These are phyloP conservation scores for Ophiostoma australiae DNA, from an alignment of 2,329 filamentous ascomycete species.

Conservation along the genomic window DNA sequence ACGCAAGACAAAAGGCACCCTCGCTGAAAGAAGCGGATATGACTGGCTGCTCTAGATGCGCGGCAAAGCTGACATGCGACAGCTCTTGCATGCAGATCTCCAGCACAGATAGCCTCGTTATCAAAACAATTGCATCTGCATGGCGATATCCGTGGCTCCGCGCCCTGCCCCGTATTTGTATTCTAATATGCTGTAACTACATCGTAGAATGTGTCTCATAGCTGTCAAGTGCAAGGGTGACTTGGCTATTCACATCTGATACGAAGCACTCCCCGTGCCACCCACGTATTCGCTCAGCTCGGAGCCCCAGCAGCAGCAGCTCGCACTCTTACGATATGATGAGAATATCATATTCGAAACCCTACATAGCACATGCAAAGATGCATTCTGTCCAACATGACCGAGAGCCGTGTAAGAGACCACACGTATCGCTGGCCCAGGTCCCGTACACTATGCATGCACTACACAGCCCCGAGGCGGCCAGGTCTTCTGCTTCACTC, in stretches of 20 bases:
- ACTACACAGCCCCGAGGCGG: not conserved
- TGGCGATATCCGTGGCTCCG: not conserved
- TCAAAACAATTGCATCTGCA: not conserved
- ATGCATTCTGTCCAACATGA: not conserved
- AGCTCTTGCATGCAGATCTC: not conserved
- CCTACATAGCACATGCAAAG: too few relatives aligned
- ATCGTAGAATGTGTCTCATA: not conserved
- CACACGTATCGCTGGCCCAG: not conserved
- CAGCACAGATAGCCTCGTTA: not conserved
- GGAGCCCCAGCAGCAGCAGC: too few relatives aligned
- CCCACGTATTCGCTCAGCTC: too few relatives aligned
- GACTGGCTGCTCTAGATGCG: too few relatives aligned
- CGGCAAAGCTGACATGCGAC: too few relatives aligned
- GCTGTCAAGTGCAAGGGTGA: not conserved
- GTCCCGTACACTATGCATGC: not conserved
- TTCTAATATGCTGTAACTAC: not conserved
- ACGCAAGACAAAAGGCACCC: too few relatives aligned
- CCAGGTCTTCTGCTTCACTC: not conserved
- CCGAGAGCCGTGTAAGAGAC: not conserved
- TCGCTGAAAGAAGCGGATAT: too few relatives aligned
- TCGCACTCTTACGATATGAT: too few relatives aligned
- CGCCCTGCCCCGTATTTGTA: too few relatives aligned
- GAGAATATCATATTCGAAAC: not conserved
- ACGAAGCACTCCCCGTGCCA: too few relatives aligned
- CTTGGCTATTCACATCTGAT: too few relatives aligned